phyloP scores from a whole-genome alignment of 73 alveolate genomes.

The Paramecium bursaria region DNA sequence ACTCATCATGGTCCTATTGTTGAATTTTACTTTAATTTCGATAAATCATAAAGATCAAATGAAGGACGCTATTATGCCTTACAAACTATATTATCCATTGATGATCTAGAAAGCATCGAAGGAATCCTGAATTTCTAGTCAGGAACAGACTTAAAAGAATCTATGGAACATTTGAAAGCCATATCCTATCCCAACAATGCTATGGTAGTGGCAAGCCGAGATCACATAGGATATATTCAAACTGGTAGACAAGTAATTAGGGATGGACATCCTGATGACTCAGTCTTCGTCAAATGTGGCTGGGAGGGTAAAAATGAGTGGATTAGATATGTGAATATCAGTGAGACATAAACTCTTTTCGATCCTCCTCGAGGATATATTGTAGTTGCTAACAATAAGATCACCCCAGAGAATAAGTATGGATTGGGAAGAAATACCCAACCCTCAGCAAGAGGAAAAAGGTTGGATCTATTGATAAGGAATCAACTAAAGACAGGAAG shows the following conservation, averaged over 20 bases:
- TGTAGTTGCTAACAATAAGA: constrained; percentile 63
- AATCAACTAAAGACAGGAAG: constrained; percentile 25
- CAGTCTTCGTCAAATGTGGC: constrained; percentile 1
- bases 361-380: constrained; percentile 66
- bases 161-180: constrained; percentile 50
- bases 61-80: constrained; percentile 55
- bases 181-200: constrained; percentile 54
- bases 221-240: constrained; percentile 63
- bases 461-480: constrained; percentile 40
- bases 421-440: constrained; percentile 46
- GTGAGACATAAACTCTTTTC: constrained; percentile 29
- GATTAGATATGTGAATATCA: constrained; percentile 32
- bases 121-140: constrained; percentile 43
- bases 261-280: constrained; percentile 57
- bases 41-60: constrained; percentile 16
- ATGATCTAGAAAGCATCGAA: constrained; percentile 59
- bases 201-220: constrained; percentile 58
- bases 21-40: constrained; percentile 21
- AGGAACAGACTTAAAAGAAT: constrained; percentile 23
- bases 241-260: constrained; percentile 62
- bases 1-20: constrained; percentile 94
- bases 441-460: constrained; percentile 63
- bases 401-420: constrained; percentile 55
- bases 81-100: constrained; percentile 51
- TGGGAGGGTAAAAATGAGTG: constrained; percentile 17